A percentile compares a stretch with the other conserved stretches of the same genome.
Evolutionary conservation across 768 basidiomycete genomes (phyloP).

Genomic region (Naganishia kalamii): DNA sequence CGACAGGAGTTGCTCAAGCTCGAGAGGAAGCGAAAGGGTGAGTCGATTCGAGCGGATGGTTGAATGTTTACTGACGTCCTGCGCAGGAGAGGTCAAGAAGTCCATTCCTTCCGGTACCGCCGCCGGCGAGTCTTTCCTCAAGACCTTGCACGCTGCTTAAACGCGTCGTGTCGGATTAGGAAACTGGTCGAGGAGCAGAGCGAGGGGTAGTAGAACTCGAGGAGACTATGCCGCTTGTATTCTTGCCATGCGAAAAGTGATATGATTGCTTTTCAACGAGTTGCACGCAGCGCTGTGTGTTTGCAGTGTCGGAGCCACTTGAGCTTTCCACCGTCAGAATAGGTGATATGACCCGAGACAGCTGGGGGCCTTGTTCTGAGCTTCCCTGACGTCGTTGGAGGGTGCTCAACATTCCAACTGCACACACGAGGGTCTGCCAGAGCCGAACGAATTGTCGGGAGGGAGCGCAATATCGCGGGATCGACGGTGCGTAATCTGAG

Average conservation of each 20-base stretch:
- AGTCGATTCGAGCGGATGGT: neutral
- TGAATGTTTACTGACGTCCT: neutral
- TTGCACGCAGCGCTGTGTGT: neutral
- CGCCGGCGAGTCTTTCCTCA: slow-evolving; percentile 75
- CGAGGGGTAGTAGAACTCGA: neutral
- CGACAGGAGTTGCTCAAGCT: slow-evolving; percentile 63
- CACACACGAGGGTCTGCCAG: too few relatives aligned
- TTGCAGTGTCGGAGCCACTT: too few relatives aligned
- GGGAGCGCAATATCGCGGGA: neutral
- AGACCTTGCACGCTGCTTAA: slow-evolving; percentile 79
- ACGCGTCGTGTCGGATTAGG: slow-evolving; percentile 13
- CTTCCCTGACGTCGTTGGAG: too few relatives aligned
- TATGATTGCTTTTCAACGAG: neutral
- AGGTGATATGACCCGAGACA: too few relatives aligned
- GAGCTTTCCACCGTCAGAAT: too few relatives aligned
- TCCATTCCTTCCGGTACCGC: slow-evolving; percentile 57
- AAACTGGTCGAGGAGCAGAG: neutral
- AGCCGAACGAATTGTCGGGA: too few relatives aligned
- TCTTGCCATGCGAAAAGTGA: slow-evolving; percentile 4
- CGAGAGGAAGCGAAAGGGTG: slow-evolving; percentile 41
- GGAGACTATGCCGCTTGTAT: slow-evolving; percentile 1
- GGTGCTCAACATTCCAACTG: too few relatives aligned
- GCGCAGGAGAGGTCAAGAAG: slow-evolving; percentile 52
- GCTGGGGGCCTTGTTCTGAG: too few relatives aligned
- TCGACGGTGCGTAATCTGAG: slow-evolving; percentile 1